Conservation (phyloP, 768 basidiomycete genomes). For the Chlorophyllum brunneum region DNA sequence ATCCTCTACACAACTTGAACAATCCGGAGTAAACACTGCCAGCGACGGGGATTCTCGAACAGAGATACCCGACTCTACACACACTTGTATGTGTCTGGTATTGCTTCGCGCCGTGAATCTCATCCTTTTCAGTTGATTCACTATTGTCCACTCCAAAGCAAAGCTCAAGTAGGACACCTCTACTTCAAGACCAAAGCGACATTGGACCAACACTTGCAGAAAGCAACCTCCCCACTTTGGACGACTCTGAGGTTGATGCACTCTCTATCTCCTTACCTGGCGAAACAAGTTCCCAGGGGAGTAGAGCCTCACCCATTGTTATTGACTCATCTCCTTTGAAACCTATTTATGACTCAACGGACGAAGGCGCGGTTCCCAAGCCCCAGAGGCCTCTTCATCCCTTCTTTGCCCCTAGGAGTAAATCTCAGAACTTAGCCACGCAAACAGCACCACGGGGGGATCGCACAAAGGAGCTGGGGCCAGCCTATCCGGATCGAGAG, state of each 20-base stretch:
- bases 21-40: background rate
- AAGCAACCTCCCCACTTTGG: background rate
- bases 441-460: conserved; percentile 9
- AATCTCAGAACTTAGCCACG: conserved; percentile 10
- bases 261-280: background rate
- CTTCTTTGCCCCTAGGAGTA: conserved; percentile 38
- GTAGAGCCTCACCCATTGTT: conserved; percentile 39
- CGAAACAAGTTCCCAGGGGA: conserved; percentile 19
- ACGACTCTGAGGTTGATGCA: background rate
- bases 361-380: conserved; percentile 8
- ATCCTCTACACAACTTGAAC: background rate
- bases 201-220: background rate
- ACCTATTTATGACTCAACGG: conserved; percentile 11
- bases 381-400: conserved; percentile 35
- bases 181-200: background rate
- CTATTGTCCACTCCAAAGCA: background rate
- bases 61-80: background rate
- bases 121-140: background rate
- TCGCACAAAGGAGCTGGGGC: conserved; percentile 12
- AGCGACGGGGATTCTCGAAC: background rate
- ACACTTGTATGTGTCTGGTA: background rate
- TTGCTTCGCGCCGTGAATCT: background rate
- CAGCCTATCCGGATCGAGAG: conserved; percentile 46
- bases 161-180: background rate
- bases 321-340: conserved; percentile 39